Evolutionary conservation across 2,329 filamentous ascomycete genomes (phyloP).

Genomic region (Fonsecaea pedrosoi): DNA sequence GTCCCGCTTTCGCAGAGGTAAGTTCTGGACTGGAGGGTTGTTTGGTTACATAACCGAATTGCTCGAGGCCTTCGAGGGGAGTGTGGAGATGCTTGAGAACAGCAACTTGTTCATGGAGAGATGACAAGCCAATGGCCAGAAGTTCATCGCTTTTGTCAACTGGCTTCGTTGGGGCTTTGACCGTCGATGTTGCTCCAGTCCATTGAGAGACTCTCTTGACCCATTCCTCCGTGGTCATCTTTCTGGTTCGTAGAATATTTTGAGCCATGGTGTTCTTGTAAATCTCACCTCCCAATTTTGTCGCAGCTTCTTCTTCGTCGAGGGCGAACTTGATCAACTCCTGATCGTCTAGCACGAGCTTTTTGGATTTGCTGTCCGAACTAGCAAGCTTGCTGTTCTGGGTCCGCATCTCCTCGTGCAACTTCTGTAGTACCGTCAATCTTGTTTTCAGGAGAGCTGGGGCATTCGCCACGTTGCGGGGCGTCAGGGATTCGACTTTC

Average conservation of each 20-base stretch:
- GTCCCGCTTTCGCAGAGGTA: conserved; percentile 67
- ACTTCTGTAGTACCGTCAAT: conserved; percentile 51
- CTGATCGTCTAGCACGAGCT: conserved; percentile 49
- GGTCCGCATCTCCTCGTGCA: conserved; percentile 52
- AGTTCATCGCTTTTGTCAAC: conserved; percentile 7
- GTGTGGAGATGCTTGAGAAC: conserved; percentile 70
- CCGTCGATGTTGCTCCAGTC: conserved; percentile 15
- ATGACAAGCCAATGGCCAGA: conserved; percentile 59
- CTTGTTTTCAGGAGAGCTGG: conserved; percentile 53
- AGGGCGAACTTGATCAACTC: conserved; percentile 55
- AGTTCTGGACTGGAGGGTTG: conserved; percentile 72
- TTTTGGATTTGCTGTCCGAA: conserved; percentile 42
- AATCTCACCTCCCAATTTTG: conserved; percentile 63
- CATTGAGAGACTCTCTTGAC: conserved; percentile 62
- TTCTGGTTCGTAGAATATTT: conserved; percentile 75
- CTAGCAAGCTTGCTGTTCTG: conserved; percentile 50
- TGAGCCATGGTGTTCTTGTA: conserved; percentile 88
- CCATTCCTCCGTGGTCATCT: conserved; percentile 77
- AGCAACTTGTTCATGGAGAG: conserved; percentile 69
- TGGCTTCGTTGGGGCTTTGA: conserved; percentile 23
- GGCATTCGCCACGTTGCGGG: conserved; percentile 52
- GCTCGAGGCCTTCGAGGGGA: conserved; percentile 67
- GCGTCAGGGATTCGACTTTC: conserved; percentile 52
- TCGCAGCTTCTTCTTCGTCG: conserved; percentile 74
- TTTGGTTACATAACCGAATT: conserved; percentile 75